Evolutionary conservation across 2,329 filamentous ascomycete species (phyloP).

Genomic region (Domatiomyces catenatus): DNA sequence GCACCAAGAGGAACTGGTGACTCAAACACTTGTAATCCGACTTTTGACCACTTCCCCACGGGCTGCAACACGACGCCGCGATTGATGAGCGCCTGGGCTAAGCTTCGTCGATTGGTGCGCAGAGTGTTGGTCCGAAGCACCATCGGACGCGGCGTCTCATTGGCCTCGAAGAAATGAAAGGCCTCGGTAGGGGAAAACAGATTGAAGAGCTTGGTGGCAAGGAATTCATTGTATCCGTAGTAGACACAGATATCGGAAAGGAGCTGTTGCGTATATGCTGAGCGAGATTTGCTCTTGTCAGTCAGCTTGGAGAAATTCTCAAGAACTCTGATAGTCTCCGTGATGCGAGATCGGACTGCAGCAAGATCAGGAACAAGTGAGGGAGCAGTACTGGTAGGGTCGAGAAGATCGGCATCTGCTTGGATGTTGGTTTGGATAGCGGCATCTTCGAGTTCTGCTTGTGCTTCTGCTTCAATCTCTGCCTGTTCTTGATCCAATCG

Average conservation of each 20-base stretch:
- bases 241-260: conserved; percentile 88
- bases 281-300: conserved; percentile 64
- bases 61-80: conserved; percentile 91
- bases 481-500: conserved; percentile 67
- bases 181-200: conserved; percentile 88
- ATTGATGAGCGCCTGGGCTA: conserved; percentile 88
- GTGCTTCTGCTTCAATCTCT: conserved; percentile 65
- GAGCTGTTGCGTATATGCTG: conserved; percentile 76
- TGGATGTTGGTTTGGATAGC: conserved; percentile 89
- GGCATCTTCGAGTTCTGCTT: conserved; percentile 70
- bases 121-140: conserved; percentile 96
- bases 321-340: conserved; percentile 79
- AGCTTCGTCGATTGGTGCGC: conserved; percentile 57
- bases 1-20: conserved; percentile 75
- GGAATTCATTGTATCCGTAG: conserved; percentile 86
- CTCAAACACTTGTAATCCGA: conserved; percentile 92
- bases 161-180: conserved; percentile 96
- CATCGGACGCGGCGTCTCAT: conserved; percentile 83
- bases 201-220: conserved; percentile 90
- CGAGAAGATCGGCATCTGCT: conserved; percentile 52
- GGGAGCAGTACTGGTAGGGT: conserved; percentile 42
- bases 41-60: conserved; percentile 97
- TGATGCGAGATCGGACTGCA: conserved; percentile 73
- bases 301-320: conserved; percentile 73
- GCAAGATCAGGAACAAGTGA: conserved; percentile 79